Conservation (phyloP, 148 eudicot genomes). For the Agrostemma githago region DNA sequence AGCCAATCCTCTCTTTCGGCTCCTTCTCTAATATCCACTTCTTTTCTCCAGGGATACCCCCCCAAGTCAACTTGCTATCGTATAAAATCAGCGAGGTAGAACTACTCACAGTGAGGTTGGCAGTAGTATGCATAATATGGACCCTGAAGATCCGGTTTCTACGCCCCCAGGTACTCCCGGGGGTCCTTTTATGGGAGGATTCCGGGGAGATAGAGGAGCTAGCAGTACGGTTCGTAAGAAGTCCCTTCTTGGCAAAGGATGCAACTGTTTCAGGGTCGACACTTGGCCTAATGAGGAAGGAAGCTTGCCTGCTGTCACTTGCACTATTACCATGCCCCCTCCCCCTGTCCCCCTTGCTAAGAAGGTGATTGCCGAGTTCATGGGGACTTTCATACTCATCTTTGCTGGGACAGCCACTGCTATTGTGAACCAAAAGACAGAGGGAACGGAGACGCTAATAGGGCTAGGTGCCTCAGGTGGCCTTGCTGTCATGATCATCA, state of each 20-base stretch:
- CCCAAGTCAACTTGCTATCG: slow-evolving; percentile 23
- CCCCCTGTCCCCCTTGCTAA: slow-evolving; percentile 80
- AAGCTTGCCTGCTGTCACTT: slow-evolving; percentile 61
- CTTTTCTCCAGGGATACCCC: slow-evolving; percentile 30
- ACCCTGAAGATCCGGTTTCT: slow-evolving; percentile 48
- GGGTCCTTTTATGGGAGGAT: slow-evolving; percentile 66
- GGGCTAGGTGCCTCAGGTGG: slow-evolving; percentile 79
- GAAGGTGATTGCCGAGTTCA: slow-evolving; percentile 93
- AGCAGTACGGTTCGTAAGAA: slow-evolving; percentile 23
- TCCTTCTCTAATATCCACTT: slow-evolving; percentile 47
- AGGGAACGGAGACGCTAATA: slow-evolving; percentile 70
- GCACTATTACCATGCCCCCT: slow-evolving; percentile 51
- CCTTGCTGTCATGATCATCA: slow-evolving; percentile 85
- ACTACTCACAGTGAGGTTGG: slow-evolving; percentile 2
- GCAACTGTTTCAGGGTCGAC: slow-evolving; percentile 69
- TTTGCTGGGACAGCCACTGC: slow-evolving; percentile 78
- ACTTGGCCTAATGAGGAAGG: slow-evolving; percentile 72
- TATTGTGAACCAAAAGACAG: slow-evolving; percentile 75
- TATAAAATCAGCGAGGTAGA: slow-evolving; percentile 16
- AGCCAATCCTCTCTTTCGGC: slow-evolving; percentile 26
- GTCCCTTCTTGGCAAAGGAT: slow-evolving; percentile 49
- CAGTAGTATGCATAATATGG: slow-evolving; percentile 31
- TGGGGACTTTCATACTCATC: slow-evolving; percentile 78
- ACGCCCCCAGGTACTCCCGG: slow-evolving; percentile 68
- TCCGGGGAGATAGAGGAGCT: slow-evolving; percentile 37